phyloP scores from a whole-genome alignment of 2,329 filamentous ascomycete genomes.

The Arthrinium phaeospermum region DNA sequence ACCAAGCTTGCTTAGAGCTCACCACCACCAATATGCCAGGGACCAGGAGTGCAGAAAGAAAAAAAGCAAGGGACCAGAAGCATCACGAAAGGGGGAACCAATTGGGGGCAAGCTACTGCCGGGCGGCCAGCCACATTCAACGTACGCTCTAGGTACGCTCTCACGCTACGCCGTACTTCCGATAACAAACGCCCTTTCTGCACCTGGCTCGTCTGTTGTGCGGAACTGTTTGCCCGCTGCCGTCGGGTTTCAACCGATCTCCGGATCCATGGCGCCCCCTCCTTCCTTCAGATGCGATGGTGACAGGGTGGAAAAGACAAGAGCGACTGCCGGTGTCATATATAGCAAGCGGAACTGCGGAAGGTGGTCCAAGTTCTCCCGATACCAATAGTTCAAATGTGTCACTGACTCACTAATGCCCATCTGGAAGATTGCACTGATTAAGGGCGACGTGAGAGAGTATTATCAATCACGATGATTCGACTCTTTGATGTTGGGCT shows the following conservation, averaged over 20 bases:
- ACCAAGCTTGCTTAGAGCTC: background rate
- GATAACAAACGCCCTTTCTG: background rate
- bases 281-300: background rate
- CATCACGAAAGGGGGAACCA: background rate
- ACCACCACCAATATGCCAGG: slow-evolving; percentile 1
- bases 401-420: background rate
- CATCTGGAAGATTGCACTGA: background rate
- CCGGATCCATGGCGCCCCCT: background rate
- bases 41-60: slow-evolving; percentile 5
- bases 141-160: background rate
- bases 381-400: background rate
- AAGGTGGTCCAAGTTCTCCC: background rate
- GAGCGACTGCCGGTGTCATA: background rate
- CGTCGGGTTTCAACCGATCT: slow-evolving; percentile 1
- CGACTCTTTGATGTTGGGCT: background rate
- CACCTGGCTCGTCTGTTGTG: slow-evolving; percentile 3
- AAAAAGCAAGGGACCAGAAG: slow-evolving; percentile 9
- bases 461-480: background rate
- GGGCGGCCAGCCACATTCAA: background rate
- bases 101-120: background rate
- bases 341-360: background rate
- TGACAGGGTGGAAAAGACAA: background rate
- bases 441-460: background rate
- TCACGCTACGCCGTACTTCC: background rate
- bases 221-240: background rate